phyloP scores from a whole-genome alignment of 2,329 filamentous ascomycete genomes.

The Akanthomyces lecanii region DNA sequence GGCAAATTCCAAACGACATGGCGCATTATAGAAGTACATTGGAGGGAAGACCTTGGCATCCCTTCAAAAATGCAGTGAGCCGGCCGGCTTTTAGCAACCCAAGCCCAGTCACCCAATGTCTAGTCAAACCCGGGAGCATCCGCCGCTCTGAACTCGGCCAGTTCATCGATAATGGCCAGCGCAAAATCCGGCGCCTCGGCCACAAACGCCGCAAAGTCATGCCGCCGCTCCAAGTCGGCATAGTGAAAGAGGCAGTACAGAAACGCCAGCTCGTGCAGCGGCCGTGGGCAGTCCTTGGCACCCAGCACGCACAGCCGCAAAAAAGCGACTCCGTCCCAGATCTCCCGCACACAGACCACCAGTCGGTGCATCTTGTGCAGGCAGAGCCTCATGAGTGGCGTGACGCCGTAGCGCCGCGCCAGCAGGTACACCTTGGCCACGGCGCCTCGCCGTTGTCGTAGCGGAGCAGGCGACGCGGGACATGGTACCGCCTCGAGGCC shows the following conservation, averaged over 20 bases:
- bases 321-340: not conserved
- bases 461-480: not conserved
- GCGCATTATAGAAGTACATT: no score
- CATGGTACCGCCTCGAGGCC: not conserved
- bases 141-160: not conserved
- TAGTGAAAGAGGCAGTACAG: conserved; percentile 5
- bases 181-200: not conserved
- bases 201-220: not conserved
- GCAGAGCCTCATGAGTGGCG: not conserved
- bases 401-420: not conserved
- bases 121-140: not conserved
- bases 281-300: not conserved
- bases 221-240: not conserved
- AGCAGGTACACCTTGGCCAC: not conserved
- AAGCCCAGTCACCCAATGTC: no score
- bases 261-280: not conserved
- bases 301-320: not conserved
- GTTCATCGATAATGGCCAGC: not conserved
- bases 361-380: not conserved
- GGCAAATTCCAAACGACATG: not conserved
- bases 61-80: no score
- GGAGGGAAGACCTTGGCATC: no score
- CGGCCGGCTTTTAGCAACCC: no score
- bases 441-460: not conserved
- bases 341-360: not conserved